Base-by-base conservation (phyloP, 352 stramenopile species). In the Globisporangium abappressorium region DNA sequence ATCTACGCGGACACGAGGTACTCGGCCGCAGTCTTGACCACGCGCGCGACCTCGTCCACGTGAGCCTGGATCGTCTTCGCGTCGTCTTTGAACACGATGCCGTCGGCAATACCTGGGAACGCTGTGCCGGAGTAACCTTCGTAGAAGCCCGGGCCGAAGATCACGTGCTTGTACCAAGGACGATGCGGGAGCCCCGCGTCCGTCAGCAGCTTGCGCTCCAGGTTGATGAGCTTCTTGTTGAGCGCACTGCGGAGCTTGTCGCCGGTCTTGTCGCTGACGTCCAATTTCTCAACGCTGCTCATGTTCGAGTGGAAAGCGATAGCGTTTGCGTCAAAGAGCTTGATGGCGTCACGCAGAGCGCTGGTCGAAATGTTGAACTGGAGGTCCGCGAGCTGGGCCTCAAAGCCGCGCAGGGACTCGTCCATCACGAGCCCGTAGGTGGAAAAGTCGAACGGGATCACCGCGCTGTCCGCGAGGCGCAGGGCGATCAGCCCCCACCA, bases 381-480 rank as follows among this genome's bases (percentile, higher is more conserved):
- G 7, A 60, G 22, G 20, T 61, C 65, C 28, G 61, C 60, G 1
- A 76, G 70, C 22, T 79, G 70, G n/a, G 43, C 12, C 36, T 65
- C 61, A 24, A 82, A 71, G 18, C 73, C 71, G 0, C 56, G 55
- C 20, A 92, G 54, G 53, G 82, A 81, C 57, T 80, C 76, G 22
- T 76, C 47, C 77, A 93, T 87, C 15, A 90, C 85, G 6, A 73
- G 62, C 6, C 64, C 84, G 62, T 94, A 89, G n/a, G 79, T 81
- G n/a, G 80, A 79, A 34, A 81, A 89, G 53, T 93, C 82, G 49
- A 95, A 91, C 11, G 85, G 85, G 1, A 95, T 68, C 22, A 93
- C 65, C 1, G 62, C 24, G 18, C 72, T 72, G 56, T 90, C 73
- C 2, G 86, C 81, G 11, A 95, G 66, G 1, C 80, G 78, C 11